A percentile compares a stretch with the other conserved stretches of the same genome.
Conservation (phyloP, 225 moss, liverwort and hornwort genomes). For the Sphagnum contortum region DNA sequence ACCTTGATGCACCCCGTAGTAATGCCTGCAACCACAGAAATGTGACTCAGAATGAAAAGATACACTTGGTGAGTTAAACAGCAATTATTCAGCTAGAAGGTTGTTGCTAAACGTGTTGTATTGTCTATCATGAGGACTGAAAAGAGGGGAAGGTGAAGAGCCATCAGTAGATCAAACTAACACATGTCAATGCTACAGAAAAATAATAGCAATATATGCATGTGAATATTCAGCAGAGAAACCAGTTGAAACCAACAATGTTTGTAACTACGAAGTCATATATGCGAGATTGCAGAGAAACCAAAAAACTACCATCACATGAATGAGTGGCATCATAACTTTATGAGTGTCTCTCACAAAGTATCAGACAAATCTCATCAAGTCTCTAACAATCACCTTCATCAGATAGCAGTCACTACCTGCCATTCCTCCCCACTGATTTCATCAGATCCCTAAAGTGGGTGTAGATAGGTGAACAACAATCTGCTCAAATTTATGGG, state of each 20-base stretch:
- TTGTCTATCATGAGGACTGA: neutral
- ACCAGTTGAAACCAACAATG: neutral
- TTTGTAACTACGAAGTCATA: neutral
- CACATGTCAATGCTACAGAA: neutral
- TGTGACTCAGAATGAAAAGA: neutral
- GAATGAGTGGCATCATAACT: too few species aligned
- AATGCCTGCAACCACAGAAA: constrained; percentile 61
- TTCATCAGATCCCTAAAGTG: too few species aligned
- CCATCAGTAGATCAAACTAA: neutral
- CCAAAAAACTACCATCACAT: neutral
- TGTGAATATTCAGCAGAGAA: neutral
- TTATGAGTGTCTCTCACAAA: too few species aligned
- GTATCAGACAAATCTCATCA: too few species aligned
- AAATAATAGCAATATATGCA: neutral
- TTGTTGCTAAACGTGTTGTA: neutral
- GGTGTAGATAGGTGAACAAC: too few species aligned
- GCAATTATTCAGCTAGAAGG: neutral
- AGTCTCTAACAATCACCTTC: too few species aligned
- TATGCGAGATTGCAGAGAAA: neutral
- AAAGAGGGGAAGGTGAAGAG: constrained; percentile 1
- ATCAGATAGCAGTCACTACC: too few species aligned
- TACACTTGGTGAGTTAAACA: neutral
- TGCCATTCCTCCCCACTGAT: too few species aligned
- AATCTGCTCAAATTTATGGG: too few species aligned
- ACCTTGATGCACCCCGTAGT: constrained; percentile 78